These are phyloP conservation scores for Erythrophleum ivorense DNA, from an alignment of 331 rosid genomes.

Conservation along the genomic window DNA sequence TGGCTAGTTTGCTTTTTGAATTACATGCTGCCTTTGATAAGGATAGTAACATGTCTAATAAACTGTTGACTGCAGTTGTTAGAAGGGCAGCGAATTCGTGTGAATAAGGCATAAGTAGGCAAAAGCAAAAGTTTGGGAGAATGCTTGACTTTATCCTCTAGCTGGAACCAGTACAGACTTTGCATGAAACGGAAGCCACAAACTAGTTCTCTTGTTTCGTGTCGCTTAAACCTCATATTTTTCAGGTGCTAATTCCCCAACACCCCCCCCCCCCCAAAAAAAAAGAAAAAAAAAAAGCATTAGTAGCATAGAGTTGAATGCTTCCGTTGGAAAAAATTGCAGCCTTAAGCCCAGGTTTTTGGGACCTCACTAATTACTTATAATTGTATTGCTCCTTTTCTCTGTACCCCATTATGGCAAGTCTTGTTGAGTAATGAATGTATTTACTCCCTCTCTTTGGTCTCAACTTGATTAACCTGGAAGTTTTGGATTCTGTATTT, in stretches of 20 bases:
- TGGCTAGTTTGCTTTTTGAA: conserved; percentile 32
- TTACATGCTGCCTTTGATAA: conserved; percentile 23
- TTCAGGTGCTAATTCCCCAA: conserved; percentile 29
- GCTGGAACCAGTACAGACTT: conserved; percentile 20
- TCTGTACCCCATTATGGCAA: not conserved
- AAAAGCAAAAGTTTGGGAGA: conserved; percentile 31
- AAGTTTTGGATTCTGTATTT: conserved; percentile 22
- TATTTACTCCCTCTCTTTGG: not conserved
- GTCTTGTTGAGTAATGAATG: conserved; percentile 37
- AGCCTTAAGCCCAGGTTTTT: not conserved
- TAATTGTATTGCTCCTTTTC: conserved; percentile 5
- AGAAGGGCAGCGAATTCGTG: conserved; percentile 84
- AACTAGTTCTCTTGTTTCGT: conserved; percentile 18
- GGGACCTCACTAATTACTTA: conserved; percentile 26
- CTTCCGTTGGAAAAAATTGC: conserved; percentile 33
- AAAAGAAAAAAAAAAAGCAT: not conserved
- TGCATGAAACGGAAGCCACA: conserved; percentile 31
- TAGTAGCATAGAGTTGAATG: conserved; percentile 21
- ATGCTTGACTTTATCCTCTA: conserved; percentile 30
- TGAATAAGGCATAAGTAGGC: conserved; percentile 77
- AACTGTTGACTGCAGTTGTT: conserved; percentile 61
- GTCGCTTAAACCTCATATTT: conserved; percentile 37
- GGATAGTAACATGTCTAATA: conserved; percentile 16
- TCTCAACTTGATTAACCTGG: conserved; percentile 13
- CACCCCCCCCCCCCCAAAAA: too few relatives aligned